Conservation (phyloP, 73 alveolate species). For the Tetrahymena borealis region DNA sequence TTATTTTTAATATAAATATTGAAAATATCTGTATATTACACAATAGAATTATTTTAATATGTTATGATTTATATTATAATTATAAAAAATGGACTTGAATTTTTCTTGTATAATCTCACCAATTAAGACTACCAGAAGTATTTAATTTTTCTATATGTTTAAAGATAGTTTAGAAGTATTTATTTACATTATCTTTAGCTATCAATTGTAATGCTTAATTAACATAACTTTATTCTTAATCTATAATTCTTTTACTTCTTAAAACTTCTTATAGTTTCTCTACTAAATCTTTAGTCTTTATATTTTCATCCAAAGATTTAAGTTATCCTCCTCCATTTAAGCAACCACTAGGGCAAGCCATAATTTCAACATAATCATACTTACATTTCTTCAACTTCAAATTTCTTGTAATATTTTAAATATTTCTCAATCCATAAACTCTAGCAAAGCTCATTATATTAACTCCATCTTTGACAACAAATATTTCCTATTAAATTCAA, state of each 20-base stretch:
- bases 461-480: conserved; percentile 15
- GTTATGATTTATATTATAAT: too few relatives aligned
- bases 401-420: conserved; percentile 78
- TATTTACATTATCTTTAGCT: neutral
- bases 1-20: too few relatives aligned
- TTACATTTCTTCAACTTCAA: conserved; percentile 71
- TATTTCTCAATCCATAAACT: conserved; percentile 91
- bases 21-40: too few relatives aligned
- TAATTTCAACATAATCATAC: conserved; percentile 89
- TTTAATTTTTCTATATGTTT: neutral
- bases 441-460: conserved; percentile 51
- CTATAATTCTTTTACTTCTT: neutral
- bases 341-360: conserved; percentile 99
- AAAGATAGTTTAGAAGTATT: neutral
- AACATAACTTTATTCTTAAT: neutral
- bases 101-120: neutral
- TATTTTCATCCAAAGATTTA: neutral
- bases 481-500: too few relatives aligned
- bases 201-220: neutral
- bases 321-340: conserved; percentile 96
- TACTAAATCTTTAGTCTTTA: neutral
- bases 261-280: neutral
- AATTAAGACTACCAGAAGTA: neutral
- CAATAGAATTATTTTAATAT: too few relatives aligned
- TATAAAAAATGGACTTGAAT: too few relatives aligned